These are phyloP conservation scores for Yamadazyma conglobata DNA, from an alignment of 1,139 yeast genomes.

Conservation along the genomic window DNA sequence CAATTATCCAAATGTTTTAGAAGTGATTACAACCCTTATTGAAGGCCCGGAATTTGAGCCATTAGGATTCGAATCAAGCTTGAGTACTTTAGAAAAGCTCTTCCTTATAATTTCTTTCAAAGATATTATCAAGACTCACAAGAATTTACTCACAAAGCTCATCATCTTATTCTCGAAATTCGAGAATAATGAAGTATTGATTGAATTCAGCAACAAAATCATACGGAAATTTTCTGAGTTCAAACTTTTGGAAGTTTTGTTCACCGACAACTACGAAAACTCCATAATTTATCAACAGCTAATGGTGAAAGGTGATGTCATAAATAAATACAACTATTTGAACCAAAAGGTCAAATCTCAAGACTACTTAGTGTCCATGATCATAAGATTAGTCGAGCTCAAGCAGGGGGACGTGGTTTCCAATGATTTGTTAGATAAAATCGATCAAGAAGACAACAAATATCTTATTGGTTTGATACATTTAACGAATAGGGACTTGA, in stretches of 20 bases:
- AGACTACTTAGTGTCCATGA: slow-evolving; percentile 26
- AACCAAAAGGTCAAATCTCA: slow-evolving; percentile 15
- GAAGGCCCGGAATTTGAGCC: slow-evolving; percentile 10
- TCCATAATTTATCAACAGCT: slow-evolving; percentile 9
- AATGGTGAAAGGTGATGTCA: slow-evolving; percentile 14
- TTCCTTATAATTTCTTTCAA: slow-evolving; percentile 8
- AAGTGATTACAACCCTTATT: slow-evolving; percentile 20
- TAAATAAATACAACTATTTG: slow-evolving; percentile 14
- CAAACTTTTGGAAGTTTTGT: slow-evolving; percentile 12
- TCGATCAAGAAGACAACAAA: slow-evolving; percentile 18
- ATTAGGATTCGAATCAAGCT: slow-evolving; percentile 6
- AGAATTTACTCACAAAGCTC: slow-evolving; percentile 9
- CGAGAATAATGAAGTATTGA: slow-evolving; percentile 9
- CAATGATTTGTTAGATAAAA: slow-evolving; percentile 20
- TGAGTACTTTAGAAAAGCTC: slow-evolving; percentile 5
- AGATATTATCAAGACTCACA: slow-evolving; percentile 11
- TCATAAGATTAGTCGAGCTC: slow-evolving; percentile 31
- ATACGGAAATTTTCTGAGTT: slow-evolving; percentile 11
- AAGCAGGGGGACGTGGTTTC: slow-evolving; percentile 24
- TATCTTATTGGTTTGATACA: slow-evolving; percentile 36
- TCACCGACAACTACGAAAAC: slow-evolving; percentile 6
- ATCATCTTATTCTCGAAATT: slow-evolving; percentile 12
- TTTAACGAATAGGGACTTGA: slow-evolving; percentile 26
- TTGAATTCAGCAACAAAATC: slow-evolving; percentile 7
- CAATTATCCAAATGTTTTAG: slow-evolving; percentile 15